phyloP scores from a whole-genome alignment of 2,329 filamentous ascomycete species.

The Laburnicola sp. region DNA sequence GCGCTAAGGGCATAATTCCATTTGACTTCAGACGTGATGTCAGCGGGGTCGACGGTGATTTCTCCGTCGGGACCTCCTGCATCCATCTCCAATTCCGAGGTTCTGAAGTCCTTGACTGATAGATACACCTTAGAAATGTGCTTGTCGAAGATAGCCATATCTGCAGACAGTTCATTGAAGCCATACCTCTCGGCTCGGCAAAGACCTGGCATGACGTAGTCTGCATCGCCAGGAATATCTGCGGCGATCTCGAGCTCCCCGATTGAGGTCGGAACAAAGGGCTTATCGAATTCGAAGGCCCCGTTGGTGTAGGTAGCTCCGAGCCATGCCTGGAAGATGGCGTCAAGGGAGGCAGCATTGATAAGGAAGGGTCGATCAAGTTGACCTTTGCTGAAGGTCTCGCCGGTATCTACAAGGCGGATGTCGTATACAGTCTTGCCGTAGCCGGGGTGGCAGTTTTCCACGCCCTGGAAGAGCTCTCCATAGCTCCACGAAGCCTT shows the following conservation, averaged over 20 bases:
- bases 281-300: background rate
- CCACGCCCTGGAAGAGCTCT: too few relatives aligned
- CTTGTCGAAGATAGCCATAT: slow-evolving; percentile 2
- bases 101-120: background rate
- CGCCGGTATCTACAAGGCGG: too few relatives aligned
- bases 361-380: background rate
- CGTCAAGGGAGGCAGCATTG: slow-evolving; percentile 2
- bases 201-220: background rate
- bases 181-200: background rate
- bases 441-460: too few relatives aligned
- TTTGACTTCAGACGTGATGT: background rate
- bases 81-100: background rate
- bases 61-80: background rate
- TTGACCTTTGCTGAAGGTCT: too few relatives aligned
- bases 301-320: background rate
- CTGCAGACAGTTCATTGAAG: background rate
- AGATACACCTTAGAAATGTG: background rate
- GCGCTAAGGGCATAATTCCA: slow-evolving; percentile 1
- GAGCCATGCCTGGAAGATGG: background rate
- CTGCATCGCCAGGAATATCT: background rate
- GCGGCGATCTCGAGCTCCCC: background rate
- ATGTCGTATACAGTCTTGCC: too few relatives aligned
- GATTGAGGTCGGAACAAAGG: slow-evolving; percentile 6
- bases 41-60: background rate
- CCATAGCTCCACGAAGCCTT: too few relatives aligned